phyloP scores from a whole-genome alignment of 2,329 filamentous ascomycete genomes.

The Talaromyces sp. region DNA sequence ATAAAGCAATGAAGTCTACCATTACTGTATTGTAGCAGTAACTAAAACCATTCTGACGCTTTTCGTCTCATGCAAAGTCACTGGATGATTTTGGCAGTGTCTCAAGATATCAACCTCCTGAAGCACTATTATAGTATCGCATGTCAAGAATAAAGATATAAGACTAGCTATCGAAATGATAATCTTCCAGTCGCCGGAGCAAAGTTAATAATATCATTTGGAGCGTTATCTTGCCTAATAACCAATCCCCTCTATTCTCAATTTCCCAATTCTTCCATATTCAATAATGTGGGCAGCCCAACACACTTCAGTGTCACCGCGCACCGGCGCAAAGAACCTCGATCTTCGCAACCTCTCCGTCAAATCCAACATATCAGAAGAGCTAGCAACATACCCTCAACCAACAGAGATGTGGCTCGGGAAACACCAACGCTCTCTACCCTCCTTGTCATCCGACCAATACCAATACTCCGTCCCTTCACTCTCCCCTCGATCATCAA shows the following conservation, averaged over 20 bases:
- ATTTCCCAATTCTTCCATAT: not conserved
- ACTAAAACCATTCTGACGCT: not conserved
- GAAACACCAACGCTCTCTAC: not conserved
- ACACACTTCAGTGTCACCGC: not conserved
- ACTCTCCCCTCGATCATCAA: not conserved
- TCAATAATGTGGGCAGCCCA: slow-evolving; percentile 8
- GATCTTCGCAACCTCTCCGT: not conserved
- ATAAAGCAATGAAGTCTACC: no score
- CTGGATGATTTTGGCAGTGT: not conserved
- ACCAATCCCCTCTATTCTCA: not conserved
- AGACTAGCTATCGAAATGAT: not conserved
- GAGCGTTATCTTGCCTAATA: not conserved
- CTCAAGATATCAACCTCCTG: not conserved
- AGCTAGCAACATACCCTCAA: not conserved
- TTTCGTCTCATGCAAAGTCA: not conserved
- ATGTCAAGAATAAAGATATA: not conserved
- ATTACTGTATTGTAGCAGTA: not conserved
- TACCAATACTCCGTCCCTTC: not conserved
- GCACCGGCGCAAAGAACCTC: slow-evolving; percentile 14
- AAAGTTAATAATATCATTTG: not conserved
- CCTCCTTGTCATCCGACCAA: not conserved
- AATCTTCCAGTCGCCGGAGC: not conserved
- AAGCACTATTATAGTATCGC: not conserved
- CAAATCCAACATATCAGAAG: not conserved
- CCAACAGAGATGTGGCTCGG: slow-evolving; percentile 14